Evolutionary conservation across 164 flowering plant species (phyloP).

Genomic region (Vitis rotundifolia): DNA sequence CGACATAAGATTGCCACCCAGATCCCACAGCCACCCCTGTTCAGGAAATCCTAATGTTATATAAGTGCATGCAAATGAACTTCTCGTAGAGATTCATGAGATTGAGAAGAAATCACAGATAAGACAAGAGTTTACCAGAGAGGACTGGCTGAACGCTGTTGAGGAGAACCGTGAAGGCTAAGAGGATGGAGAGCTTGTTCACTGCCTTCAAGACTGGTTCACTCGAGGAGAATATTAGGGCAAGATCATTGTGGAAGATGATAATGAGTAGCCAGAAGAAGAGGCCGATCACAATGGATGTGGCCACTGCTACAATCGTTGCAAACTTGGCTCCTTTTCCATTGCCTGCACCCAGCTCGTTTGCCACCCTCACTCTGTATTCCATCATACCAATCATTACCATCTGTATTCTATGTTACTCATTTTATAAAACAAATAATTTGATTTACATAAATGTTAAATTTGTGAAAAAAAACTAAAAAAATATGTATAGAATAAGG

Average conservation of each 20-base stretch:
- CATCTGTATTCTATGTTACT: too few relatives aligned
- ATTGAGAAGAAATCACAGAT: too few relatives aligned
- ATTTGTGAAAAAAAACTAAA: too few relatives aligned
- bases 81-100: too few relatives aligned
- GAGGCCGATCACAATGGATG: constrained; percentile 51
- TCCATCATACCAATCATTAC: not conserved
- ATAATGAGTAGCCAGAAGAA: constrained; percentile 53
- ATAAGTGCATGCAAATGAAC: too few relatives aligned
- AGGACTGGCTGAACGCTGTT: constrained; percentile 73
- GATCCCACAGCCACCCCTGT: constrained; percentile 75
- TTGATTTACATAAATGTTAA: too few relatives aligned
- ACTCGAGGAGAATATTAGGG: constrained; percentile 51
- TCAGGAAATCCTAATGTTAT: not conserved
- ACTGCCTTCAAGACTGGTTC: constrained; percentile 39
- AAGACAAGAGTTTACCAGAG: constrained; percentile 38
- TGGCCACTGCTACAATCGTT: constrained; percentile 38
- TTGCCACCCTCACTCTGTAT: constrained; percentile 65
- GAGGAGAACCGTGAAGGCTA: constrained; percentile 63
- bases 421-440: too few relatives aligned
- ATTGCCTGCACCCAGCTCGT: constrained; percentile 77
- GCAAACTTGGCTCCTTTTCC: constrained; percentile 67
- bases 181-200: constrained; percentile 37
- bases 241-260: constrained; percentile 40
- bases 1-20: constrained; percentile 74
- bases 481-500: not conserved